Evolutionary conservation across 2,329 filamentous ascomycete species (phyloP).

Genomic region (Penicillium palitans): DNA sequence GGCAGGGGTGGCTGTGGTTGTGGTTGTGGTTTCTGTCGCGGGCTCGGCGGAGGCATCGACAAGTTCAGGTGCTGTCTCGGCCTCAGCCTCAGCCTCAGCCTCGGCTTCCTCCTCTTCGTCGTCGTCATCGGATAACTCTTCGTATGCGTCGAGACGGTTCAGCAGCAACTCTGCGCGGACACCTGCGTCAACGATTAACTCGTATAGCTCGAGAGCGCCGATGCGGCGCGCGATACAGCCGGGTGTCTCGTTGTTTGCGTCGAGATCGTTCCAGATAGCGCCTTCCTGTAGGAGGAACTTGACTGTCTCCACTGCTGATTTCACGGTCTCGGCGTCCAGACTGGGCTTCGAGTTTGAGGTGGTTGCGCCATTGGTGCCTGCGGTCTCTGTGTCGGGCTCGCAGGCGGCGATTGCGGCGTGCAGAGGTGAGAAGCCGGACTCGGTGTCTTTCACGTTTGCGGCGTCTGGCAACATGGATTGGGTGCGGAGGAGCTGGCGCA

Average conservation of each 20-base stretch:
- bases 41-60: constrained; percentile 23
- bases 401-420: constrained; percentile 86
- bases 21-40: constrained; percentile 7
- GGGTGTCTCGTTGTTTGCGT: constrained; percentile 82
- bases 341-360: constrained; percentile 29
- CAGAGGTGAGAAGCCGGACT: constrained; percentile 82
- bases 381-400: constrained; percentile 42
- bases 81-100: constrained; percentile 2
- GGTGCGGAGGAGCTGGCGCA: constrained; percentile 68
- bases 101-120: constrained; percentile 33
- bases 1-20: constrained; percentile 11
- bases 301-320: constrained; percentile 43
- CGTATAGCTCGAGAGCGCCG: constrained; percentile 70
- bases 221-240: constrained; percentile 77
- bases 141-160: constrained; percentile 77
- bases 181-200: constrained; percentile 82
- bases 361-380: constrained; percentile 10
- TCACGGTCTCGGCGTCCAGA: constrained; percentile 52
- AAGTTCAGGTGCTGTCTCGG: constrained; percentile 25
- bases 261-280: constrained; percentile 96
- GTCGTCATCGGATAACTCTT: constrained; percentile 56
- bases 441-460: constrained; percentile 76
- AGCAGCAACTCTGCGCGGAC: constrained; percentile 87
- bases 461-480: constrained; percentile 50
- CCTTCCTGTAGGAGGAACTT: constrained; percentile 79